A percentile compares a stretch with the other conserved stretches of the same genome.
Evolutionary conservation across 768 basidiomycete genomes (phyloP).

Genomic region (Pleurotus eryngii): DNA sequence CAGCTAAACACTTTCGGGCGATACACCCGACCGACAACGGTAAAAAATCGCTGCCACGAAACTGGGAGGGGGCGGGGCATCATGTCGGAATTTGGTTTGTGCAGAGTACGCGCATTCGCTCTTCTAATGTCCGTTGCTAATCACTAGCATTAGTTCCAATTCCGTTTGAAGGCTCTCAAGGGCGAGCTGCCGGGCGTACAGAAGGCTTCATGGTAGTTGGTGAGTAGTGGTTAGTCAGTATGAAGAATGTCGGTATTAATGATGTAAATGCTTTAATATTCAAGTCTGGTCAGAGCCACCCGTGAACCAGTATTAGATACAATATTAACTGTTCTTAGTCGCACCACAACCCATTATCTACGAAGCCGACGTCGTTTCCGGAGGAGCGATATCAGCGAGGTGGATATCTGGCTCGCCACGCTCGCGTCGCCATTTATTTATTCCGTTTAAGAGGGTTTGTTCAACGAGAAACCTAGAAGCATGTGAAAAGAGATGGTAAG

Average conservation of each 20-base stretch:
- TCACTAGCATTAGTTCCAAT: slow-evolving; percentile 65
- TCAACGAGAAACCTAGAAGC: slow-evolving; percentile 73
- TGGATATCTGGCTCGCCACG: slow-evolving; percentile 73
- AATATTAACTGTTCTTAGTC: neutral
- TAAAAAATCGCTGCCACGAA: slow-evolving; percentile 86
- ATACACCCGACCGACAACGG: slow-evolving; percentile 79
- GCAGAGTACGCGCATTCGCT: slow-evolving; percentile 51
- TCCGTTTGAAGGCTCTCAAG: slow-evolving; percentile 77
- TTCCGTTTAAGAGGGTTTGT: slow-evolving; percentile 58
- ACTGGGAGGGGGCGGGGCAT: slow-evolving; percentile 86
- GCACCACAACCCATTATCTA: neutral
- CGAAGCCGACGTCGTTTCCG: slow-evolving; percentile 26
- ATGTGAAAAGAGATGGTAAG: slow-evolving; percentile 1
- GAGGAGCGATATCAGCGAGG: slow-evolving; percentile 46
- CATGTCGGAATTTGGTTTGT: slow-evolving; percentile 85
- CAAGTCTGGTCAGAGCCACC: no score
- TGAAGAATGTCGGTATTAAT: no score
- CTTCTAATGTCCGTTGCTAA: slow-evolving; percentile 6
- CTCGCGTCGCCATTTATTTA: slow-evolving; percentile 87
- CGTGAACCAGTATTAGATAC: neutral
- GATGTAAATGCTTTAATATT: no score
- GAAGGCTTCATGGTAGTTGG: slow-evolving; percentile 87
- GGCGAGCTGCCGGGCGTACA: slow-evolving; percentile 85
- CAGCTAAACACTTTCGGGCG: slow-evolving; percentile 86
- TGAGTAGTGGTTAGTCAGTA: neutral